phyloP scores from a whole-genome alignment of 1,284 basidiomycete genomes.

The Neolentinus lepideus region DNA sequence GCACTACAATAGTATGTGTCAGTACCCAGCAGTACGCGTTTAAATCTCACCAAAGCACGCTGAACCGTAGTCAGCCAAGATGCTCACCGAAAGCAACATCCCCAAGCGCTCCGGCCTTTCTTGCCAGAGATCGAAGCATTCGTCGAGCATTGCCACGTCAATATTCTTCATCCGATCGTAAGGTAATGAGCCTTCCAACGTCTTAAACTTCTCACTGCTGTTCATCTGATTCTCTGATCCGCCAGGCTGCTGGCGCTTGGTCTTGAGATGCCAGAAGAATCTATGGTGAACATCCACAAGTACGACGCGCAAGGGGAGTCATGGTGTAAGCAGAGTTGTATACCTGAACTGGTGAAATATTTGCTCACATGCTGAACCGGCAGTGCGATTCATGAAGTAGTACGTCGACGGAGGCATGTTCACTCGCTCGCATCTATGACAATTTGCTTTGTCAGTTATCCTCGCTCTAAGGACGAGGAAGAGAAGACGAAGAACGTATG shows the following conservation, averaged over 20 bases:
- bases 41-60: too few relatives aligned
- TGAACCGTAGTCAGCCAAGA: conserved; percentile 36
- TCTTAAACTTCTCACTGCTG: too few relatives aligned
- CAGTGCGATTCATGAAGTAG: conserved; percentile 58
- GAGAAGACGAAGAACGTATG: conserved; percentile 45
- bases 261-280: conserved; percentile 27
- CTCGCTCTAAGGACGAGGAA: conserved; percentile 46
- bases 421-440: too few relatives aligned
- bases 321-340: conserved; percentile 17
- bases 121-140: conserved; percentile 53
- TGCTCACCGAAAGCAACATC: conserved; percentile 35
- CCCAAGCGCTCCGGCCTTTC: conserved; percentile 42
- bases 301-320: conserved; percentile 21
- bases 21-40: too few relatives aligned
- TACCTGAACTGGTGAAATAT: too few relatives aligned
- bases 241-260: conserved; percentile 39
- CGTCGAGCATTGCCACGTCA: conserved; percentile 40
- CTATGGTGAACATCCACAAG: conserved; percentile 23
- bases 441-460: conserved; percentile 27
- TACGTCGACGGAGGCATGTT: conserved; percentile 16
- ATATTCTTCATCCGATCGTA: conserved; percentile 43
- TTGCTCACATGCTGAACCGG: too few relatives aligned
- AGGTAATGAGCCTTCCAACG: conserved; percentile 26
- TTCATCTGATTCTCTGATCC: too few relatives aligned
- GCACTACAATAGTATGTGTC: conserved; percentile 10